Evolutionary conservation across 2,329 filamentous ascomycete species (phyloP).

Genomic region (Calonectria henricotiae): DNA sequence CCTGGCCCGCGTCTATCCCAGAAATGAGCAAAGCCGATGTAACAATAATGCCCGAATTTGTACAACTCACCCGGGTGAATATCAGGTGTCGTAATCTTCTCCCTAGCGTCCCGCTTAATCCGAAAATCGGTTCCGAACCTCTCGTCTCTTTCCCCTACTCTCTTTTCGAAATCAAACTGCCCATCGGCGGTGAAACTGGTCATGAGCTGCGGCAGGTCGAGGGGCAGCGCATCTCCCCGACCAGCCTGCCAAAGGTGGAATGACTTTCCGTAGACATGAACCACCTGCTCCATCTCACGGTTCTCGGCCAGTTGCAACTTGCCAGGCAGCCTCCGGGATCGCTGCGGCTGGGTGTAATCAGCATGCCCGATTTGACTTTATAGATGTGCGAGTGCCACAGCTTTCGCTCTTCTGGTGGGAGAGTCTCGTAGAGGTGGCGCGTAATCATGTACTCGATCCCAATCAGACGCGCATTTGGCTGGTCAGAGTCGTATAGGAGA

Average conservation of each 20-base stretch:
- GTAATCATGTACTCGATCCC: conserved; percentile 93
- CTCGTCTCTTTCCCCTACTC: conserved; percentile 63
- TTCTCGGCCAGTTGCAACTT: conserved; percentile 83
- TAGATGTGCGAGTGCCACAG: conserved; percentile 86
- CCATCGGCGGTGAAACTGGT: conserved; percentile 68
- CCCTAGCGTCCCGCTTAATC: conserved; percentile 63
- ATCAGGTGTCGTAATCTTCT: conserved; percentile 60
- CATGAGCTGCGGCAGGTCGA: conserved; percentile 71
- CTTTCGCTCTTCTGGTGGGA: conserved; percentile 78
- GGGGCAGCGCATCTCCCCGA: conserved; percentile 73
- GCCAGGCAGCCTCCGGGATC: conserved; percentile 78
- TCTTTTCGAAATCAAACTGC: conserved; percentile 66
- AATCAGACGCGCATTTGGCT: conserved; percentile 80
- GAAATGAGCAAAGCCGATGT: conserved; percentile 1
- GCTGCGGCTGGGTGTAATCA: conserved; percentile 80
- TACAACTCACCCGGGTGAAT: conserved; percentile 61
- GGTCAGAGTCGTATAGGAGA: conserved; percentile 84
- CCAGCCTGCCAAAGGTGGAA: conserved; percentile 93
- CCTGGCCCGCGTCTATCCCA: neutral
- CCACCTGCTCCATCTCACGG: conserved; percentile 84
- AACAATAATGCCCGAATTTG: neutral
- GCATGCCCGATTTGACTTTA: conserved; percentile 84
- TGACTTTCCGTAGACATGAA: conserved; percentile 85
- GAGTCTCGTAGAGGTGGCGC: conserved; percentile 76
- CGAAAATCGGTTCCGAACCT: conserved; percentile 65